phyloP scores from a whole-genome alignment of 257 asterid genomes.

The Petunia secreta region DNA sequence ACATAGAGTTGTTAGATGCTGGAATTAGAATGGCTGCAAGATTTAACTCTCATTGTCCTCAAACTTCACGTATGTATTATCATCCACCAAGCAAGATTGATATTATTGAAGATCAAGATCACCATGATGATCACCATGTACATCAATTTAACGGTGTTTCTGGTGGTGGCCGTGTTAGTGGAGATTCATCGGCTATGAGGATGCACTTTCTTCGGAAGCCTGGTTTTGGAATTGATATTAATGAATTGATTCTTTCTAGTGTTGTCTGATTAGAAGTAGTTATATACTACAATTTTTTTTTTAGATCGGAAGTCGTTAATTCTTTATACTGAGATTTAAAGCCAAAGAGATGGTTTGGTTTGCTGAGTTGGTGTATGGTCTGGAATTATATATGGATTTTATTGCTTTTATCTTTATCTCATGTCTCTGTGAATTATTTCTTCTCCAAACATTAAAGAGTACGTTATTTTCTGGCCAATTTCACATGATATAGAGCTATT shows the following conservation, averaged over 20 bases:
- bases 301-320: too few species aligned
- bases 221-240: background rate
- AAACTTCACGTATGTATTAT: conserved; percentile 48
- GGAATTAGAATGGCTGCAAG: conserved; percentile 48
- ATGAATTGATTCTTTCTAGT: background rate
- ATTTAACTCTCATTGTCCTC: conserved; percentile 55
- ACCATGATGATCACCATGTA: background rate
- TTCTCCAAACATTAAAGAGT: too few species aligned
- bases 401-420: too few species aligned
- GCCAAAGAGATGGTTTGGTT: background rate
- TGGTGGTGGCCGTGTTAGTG: conserved; percentile 16
- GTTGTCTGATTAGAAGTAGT: background rate
- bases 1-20: conserved; percentile 40
- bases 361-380: background rate
- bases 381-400: background rate
- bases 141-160: conserved; percentile 12
- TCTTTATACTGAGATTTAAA: too few species aligned
- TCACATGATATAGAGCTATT: too few species aligned
- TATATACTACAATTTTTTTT: too few species aligned
- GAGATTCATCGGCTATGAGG: conserved; percentile 17
- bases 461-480: too few species aligned
- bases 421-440: too few species aligned
- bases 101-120: background rate
- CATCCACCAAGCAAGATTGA: conserved; percentile 46
- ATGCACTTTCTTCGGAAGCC: conserved; percentile 25